Evolutionary conservation across 2,329 filamentous ascomycete genomes (phyloP).

Genomic region (Colletotrichum tofieldiae): DNA sequence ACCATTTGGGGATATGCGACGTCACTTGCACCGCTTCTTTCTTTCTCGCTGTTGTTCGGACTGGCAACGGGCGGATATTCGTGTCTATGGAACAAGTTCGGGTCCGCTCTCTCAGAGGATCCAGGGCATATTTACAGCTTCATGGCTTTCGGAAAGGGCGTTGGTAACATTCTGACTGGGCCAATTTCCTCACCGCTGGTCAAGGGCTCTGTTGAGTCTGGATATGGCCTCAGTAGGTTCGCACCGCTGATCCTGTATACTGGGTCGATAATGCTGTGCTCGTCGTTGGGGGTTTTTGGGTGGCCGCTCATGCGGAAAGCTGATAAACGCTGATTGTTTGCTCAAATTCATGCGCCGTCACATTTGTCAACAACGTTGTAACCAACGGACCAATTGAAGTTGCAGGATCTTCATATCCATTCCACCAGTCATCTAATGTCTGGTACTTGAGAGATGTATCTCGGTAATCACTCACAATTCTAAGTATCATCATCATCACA

Average conservation of each 20-base stretch:
- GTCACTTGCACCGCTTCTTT: constrained; percentile 59
- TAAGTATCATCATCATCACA: too few species aligned
- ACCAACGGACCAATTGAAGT: background rate
- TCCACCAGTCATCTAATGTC: too few species aligned
- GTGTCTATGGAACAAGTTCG: constrained; percentile 48
- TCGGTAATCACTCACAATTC: too few species aligned
- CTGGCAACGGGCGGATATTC: constrained; percentile 66
- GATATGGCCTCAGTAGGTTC: constrained; percentile 19
- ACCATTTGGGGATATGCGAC: constrained; percentile 69
- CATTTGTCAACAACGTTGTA: background rate
- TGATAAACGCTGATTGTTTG: background rate
- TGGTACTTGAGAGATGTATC: too few species aligned
- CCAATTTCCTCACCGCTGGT: constrained; percentile 46
- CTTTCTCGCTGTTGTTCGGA: constrained; percentile 70
- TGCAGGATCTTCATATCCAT: too few species aligned
- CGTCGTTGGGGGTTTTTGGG: constrained; percentile 5
- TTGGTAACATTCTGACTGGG: constrained; percentile 49
- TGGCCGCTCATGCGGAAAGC: background rate
- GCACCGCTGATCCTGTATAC: constrained; percentile 30
- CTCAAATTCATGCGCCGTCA: background rate
- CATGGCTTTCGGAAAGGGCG: constrained; percentile 50
- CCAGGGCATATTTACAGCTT: constrained; percentile 47
- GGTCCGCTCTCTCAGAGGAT: constrained; percentile 47
- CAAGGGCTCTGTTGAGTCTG: background rate
- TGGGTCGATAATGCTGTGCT: constrained; percentile 35